A percentile compares a stretch with the other conserved stretches of the same genome.
Conservation (phyloP, 495 filamentous ascomycete species). For the Penicillium atrosanguineum region DNA sequence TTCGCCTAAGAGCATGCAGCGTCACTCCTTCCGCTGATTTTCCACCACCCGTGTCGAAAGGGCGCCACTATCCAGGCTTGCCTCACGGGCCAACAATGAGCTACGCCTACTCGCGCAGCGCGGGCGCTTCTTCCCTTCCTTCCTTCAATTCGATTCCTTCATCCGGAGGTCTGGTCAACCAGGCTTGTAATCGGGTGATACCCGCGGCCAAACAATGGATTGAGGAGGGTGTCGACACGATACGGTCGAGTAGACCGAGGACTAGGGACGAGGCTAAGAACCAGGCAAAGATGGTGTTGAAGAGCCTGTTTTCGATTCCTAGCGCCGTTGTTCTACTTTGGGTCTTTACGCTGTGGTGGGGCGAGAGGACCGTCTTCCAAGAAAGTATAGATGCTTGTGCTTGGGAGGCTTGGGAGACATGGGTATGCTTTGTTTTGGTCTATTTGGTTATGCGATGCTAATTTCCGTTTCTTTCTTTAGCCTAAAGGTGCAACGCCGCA, state of each 20-base stretch:
- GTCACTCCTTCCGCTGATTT: conserved; percentile 21
- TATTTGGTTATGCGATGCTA: background rate
- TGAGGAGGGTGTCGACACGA: conserved; percentile 9
- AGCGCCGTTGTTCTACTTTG: conserved; percentile 69
- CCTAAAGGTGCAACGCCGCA: conserved; percentile 75
- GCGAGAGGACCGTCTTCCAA: conserved; percentile 75
- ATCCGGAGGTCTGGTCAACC: conserved; percentile 6
- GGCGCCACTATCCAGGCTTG: conserved; percentile 11
- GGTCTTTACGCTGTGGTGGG: conserved; percentile 81
- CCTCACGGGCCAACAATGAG: conserved; percentile 32
- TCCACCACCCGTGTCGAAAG: conserved; percentile 9
- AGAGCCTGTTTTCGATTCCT: conserved; percentile 52
- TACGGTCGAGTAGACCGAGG: conserved; percentile 6
- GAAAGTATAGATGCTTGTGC: conserved; percentile 65
- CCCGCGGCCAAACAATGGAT: conserved; percentile 27
- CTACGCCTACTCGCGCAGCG: conserved; percentile 36
- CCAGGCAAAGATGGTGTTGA: conserved; percentile 12
- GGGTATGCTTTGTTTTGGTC: conserved; percentile 58
- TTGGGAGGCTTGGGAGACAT: conserved; percentile 88
- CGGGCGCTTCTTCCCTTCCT: conserved; percentile 30
- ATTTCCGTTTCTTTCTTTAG: conserved; percentile 40
- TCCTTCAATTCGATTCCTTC: conserved; percentile 21
- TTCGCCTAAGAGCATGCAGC: conserved; percentile 20
- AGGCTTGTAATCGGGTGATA: conserved; percentile 19
- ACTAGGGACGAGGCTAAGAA: conserved; percentile 12